These are phyloP conservation scores for Xylariaceae sp. DNA, from an alignment of 2,329 filamentous ascomycete species.

Conservation along the genomic window DNA sequence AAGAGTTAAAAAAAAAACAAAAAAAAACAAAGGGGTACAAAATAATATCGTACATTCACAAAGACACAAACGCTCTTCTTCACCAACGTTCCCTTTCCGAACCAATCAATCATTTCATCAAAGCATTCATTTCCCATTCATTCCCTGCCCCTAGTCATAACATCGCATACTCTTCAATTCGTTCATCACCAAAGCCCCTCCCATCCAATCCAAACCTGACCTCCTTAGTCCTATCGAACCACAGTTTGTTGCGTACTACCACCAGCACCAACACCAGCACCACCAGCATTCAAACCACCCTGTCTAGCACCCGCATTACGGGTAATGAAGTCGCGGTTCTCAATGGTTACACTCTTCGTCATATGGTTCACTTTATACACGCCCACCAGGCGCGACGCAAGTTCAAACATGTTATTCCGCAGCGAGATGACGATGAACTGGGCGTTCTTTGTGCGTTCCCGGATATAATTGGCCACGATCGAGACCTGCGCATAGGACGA, in stretches of 20 bases:
- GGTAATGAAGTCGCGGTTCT: conserved; percentile 71
- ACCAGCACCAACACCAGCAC: conserved; percentile 2
- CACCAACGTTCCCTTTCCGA: too few relatives aligned
- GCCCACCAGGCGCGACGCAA: conserved; percentile 88
- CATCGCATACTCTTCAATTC: background rate
- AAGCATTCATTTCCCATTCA: background rate
- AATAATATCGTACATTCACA: too few relatives aligned
- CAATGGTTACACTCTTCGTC: conserved; percentile 86
- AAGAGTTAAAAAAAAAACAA: too few relatives aligned
- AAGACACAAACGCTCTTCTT: too few relatives aligned
- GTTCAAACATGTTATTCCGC: conserved; percentile 99
- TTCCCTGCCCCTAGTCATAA: conserved; percentile 2
- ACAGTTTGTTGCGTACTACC: conserved; percentile 8
- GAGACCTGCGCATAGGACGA: conserved; percentile 60
- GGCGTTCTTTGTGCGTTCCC: conserved; percentile 97
- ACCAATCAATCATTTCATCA: background rate
- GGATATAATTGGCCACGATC: conserved; percentile 98
- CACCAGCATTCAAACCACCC: conserved; percentile 2
- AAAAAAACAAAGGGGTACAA: too few relatives aligned
- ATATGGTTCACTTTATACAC: conserved; percentile 99
- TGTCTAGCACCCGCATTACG: conserved; percentile 23
- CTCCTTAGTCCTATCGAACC: background rate
- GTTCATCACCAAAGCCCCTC: too few relatives aligned
- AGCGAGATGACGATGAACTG: conserved; percentile 98
- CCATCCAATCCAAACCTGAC: too few relatives aligned